Conservation (phyloP, 2,329 filamentous ascomycete species). For the Thielaviopsis populi region DNA sequence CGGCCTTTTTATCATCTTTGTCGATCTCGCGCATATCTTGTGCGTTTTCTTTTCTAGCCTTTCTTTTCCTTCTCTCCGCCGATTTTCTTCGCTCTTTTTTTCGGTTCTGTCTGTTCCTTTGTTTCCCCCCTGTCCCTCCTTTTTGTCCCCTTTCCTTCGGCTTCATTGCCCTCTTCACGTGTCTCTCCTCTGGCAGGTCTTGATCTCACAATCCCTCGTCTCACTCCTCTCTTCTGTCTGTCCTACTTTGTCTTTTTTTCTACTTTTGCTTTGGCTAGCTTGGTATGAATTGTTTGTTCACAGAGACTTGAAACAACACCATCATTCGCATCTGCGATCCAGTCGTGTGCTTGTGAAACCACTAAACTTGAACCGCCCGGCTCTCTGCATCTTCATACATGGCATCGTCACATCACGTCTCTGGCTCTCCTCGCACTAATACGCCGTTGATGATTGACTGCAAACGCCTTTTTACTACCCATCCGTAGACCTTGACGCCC, state of each 20-base stretch:
- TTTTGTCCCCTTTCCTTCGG: not conserved
- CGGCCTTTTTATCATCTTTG: not conserved
- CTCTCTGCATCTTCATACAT: not conserved
- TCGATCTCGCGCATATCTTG: not conserved
- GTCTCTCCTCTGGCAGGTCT: not conserved
- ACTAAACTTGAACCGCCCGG: not conserved
- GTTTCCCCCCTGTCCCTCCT: not conserved
- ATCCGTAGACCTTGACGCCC: not conserved
- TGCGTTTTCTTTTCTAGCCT: not conserved
- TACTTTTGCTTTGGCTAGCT: not conserved
- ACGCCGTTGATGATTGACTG: not conserved
- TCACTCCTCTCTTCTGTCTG: too few relatives aligned
- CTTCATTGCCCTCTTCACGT: not conserved
- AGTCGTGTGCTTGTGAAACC: not conserved
- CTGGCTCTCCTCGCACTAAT: not conserved
- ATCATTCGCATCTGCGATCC: too few relatives aligned
- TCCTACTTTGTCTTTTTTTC: not conserved
- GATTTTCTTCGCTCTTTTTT: not conserved
- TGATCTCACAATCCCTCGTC: slow-evolving; percentile 1
- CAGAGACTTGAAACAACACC: too few relatives aligned
- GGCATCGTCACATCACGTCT: not conserved
- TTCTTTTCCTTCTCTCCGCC: not conserved
- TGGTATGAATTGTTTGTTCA: not conserved
- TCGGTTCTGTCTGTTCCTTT: not conserved
- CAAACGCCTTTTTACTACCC: not conserved